phyloP scores from a whole-genome alignment of 192 early-diverging fungal genomes.

The Backusella australiensis region DNA sequence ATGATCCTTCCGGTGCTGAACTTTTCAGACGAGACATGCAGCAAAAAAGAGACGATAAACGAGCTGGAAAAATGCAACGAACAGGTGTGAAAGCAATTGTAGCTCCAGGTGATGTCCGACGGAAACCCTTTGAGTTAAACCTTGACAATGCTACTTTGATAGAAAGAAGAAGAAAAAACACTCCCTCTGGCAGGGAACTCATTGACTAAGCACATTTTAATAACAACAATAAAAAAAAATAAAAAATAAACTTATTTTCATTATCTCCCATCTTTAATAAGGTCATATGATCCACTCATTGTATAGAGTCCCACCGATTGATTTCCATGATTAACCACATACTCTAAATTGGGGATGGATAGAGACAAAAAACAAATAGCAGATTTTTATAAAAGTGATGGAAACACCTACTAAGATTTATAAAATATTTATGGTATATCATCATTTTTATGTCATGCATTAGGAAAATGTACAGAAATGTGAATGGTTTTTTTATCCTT shows the following conservation, averaged over 20 bases:
- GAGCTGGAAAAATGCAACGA: neutral
- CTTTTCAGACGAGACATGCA: neutral
- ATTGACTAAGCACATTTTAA: neutral
- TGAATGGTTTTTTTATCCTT: too few species aligned
- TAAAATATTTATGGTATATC: too few species aligned
- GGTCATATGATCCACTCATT: neutral
- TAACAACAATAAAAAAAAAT: neutral
- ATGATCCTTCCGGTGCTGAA: neutral
- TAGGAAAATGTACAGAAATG: too few species aligned
- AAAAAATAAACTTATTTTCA: neutral
- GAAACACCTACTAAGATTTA: too few species aligned
- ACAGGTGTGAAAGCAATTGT: neutral
- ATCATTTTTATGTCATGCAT: too few species aligned
- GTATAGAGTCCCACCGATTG: neutral
- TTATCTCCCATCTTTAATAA: neutral
- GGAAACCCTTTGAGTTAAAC: constrained; percentile 24
- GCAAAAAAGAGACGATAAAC: neutral
- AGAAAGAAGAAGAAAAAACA: constrained; percentile 19
- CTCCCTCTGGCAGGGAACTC: neutral
- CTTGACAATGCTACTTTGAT: constrained; percentile 27
- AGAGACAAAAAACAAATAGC: too few species aligned
- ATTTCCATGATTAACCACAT: neutral
- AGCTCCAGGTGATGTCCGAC: neutral
- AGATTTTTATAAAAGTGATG: too few species aligned
- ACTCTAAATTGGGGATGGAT: neutral